These are phyloP conservation scores for Sporothrix luriei DNA, from an alignment of 2,329 filamentous ascomycete species.

Conservation along the genomic window DNA sequence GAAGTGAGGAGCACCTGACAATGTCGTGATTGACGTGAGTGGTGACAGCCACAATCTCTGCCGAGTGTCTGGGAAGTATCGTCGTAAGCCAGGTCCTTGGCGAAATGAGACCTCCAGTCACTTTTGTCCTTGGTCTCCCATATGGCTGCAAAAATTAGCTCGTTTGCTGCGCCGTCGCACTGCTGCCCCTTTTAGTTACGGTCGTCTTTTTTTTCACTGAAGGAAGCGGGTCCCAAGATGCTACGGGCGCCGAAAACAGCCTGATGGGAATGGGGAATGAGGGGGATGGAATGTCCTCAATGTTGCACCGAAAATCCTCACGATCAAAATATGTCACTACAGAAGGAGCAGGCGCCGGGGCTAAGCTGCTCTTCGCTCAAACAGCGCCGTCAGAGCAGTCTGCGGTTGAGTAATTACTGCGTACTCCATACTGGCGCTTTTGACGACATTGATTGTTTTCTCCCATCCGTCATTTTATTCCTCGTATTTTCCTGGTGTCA, in stretches of 20 bases:
- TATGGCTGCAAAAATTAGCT: too few species aligned
- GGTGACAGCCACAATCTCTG: neutral
- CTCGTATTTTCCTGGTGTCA: too few species aligned
- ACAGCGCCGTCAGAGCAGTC: neutral
- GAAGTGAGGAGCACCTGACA: too few species aligned
- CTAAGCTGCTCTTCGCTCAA: neutral
- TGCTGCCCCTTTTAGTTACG: neutral
- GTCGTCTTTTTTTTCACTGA: neutral
- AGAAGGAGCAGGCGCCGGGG: neutral
- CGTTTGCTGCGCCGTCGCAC: conserved; percentile 11
- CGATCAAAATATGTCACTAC: conserved; percentile 8
- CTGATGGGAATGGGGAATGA: conserved; percentile 8
- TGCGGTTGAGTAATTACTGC: too few species aligned
- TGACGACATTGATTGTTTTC: neutral
- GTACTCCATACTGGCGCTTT: too few species aligned
- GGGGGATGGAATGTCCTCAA: neutral
- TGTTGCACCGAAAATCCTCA: neutral
- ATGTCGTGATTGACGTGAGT: too few species aligned
- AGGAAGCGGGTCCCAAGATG: neutral
- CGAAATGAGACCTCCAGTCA: conserved; percentile 7
- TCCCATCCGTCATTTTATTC: neutral
- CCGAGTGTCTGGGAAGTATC: too few species aligned
- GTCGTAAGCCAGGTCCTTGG: too few species aligned
- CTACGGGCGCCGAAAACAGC: neutral
- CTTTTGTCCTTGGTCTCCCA: too few species aligned